Evolutionary conservation across 2,329 filamentous ascomycete genomes (phyloP).

Genomic region (Pestalotiopsis sp.): DNA sequence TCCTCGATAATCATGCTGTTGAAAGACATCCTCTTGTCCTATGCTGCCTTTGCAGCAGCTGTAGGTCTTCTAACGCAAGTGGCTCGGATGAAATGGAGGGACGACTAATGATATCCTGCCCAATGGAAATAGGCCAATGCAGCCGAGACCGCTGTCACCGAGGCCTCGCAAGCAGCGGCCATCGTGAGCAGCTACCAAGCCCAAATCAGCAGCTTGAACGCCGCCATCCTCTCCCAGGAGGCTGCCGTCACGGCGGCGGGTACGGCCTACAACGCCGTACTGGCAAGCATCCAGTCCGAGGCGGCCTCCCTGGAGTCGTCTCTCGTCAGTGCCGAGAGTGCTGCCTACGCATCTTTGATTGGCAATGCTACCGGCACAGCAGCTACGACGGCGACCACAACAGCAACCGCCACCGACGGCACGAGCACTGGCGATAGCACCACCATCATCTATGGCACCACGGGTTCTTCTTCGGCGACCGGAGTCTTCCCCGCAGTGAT

Average conservation of each 20-base stretch:
- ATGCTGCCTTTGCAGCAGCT: not conserved
- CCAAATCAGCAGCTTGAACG: conserved; percentile 5
- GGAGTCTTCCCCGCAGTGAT: not conserved
- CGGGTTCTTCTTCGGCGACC: not conserved
- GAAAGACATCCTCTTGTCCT: not conserved
- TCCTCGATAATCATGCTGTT: not conserved
- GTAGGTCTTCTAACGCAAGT: not conserved
- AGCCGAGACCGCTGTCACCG: not conserved
- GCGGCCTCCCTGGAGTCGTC: not conserved
- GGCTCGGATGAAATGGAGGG: not conserved
- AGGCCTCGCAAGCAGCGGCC: not conserved
- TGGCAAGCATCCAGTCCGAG: conserved; percentile 7
- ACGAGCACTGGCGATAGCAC: not conserved
- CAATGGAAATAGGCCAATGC: not conserved
- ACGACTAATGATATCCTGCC: not conserved
- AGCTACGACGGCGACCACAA: not conserved
- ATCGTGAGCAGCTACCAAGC: conserved; percentile 1
- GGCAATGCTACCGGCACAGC: not conserved
- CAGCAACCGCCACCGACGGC: not conserved
- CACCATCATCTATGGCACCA: not conserved
- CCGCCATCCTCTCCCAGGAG: not conserved
- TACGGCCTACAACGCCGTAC: not conserved
- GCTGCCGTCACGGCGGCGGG: not conserved
- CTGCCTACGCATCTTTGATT: not conserved
- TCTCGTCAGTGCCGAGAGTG: conserved; percentile 1